phyloP scores from a whole-genome alignment of 2,329 filamentous ascomycete genomes.

The Fusarium austroafricanum region DNA sequence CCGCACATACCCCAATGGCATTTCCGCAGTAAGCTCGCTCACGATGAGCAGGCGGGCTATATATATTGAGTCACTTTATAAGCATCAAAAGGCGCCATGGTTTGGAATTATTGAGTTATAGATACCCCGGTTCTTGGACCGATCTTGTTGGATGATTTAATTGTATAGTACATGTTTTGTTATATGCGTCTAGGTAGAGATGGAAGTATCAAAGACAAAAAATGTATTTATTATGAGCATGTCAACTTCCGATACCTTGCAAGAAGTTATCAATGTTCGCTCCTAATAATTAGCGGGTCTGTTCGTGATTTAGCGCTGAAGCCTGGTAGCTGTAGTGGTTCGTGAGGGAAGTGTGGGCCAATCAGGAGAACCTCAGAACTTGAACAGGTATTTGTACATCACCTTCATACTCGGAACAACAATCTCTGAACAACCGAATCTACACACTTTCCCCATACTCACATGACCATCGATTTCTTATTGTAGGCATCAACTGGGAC shows the following conservation, averaged over 20 bases:
- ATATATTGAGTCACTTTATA: slow-evolving; percentile 28
- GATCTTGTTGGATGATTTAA: slow-evolving; percentile 10
- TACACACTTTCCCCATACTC: not conserved
- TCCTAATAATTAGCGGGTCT: slow-evolving; percentile 10
- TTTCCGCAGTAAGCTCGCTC: slow-evolving; percentile 38
- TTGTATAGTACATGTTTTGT: slow-evolving; percentile 26
- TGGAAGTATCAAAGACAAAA: not conserved
- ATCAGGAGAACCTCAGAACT: slow-evolving; percentile 9
- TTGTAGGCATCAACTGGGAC: slow-evolving; percentile 1
- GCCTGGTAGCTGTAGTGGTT: slow-evolving; percentile 34
- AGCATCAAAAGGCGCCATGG: slow-evolving; percentile 40
- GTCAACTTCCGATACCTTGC: too few species aligned
- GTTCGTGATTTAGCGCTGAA: slow-evolving; percentile 32
- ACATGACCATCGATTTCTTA: slow-evolving; percentile 2
- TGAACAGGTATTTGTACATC: slow-evolving; percentile 6
- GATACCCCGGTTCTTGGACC: slow-evolving; percentile 43
- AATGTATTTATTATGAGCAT: not conserved
- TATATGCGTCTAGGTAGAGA: not conserved
- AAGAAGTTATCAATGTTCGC: not conserved
- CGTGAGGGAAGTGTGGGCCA: slow-evolving; percentile 4
- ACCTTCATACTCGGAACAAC: not conserved
- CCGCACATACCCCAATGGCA: slow-evolving; percentile 38
- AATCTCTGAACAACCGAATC: not conserved
- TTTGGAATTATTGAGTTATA: slow-evolving; percentile 41
- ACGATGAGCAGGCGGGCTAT: not conserved